phyloP scores from a whole-genome alignment of 208 protist genomes.

The Trypanosoma mega region DNA sequence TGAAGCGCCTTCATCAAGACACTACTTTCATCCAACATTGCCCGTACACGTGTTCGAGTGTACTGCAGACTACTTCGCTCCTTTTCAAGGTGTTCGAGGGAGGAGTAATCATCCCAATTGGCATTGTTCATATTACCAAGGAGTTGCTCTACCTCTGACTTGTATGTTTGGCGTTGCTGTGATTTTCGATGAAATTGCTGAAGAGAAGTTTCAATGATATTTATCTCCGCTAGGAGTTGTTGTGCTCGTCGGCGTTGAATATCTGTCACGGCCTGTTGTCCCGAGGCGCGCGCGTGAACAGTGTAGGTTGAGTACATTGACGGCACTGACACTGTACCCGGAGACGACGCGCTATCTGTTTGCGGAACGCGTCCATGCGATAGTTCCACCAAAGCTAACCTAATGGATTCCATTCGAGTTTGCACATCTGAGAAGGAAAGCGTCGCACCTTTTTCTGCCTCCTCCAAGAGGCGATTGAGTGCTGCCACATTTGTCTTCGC shows the following conservation, averaged over 20 bases:
- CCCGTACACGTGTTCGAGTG: slow-evolving; percentile 54
- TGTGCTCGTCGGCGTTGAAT: slow-evolving; percentile 60
- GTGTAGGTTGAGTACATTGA: not conserved
- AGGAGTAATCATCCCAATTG: slow-evolving; percentile 38
- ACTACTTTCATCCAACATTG: slow-evolving; percentile 65
- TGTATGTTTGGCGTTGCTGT: slow-evolving; percentile 35
- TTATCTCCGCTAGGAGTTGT: slow-evolving; percentile 64
- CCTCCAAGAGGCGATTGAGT: slow-evolving; percentile 36
- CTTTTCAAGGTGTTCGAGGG: slow-evolving; percentile 47
- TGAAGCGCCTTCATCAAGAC: slow-evolving; percentile 65
- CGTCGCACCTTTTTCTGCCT: slow-evolving; percentile 44
- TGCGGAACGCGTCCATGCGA: slow-evolving; percentile 27
- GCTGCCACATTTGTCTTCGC: slow-evolving; percentile 41
- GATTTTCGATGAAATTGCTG: slow-evolving; percentile 37
- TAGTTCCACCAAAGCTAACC: slow-evolving; percentile 30
- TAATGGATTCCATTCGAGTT: slow-evolving; percentile 17
- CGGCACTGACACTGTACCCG: not conserved
- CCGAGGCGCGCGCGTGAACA: slow-evolving; percentile 1
- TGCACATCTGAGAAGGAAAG: slow-evolving; percentile 27
- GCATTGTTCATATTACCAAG: slow-evolving; percentile 32
- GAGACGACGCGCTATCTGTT: not conserved
- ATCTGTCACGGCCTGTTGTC: slow-evolving; percentile 32
- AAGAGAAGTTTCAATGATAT: slow-evolving; percentile 47
- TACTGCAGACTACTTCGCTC: slow-evolving; percentile 73
- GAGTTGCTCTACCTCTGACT: slow-evolving; percentile 45